Conservation (phyloP, 208 protist species). For the Naegleria fowleri region DNA sequence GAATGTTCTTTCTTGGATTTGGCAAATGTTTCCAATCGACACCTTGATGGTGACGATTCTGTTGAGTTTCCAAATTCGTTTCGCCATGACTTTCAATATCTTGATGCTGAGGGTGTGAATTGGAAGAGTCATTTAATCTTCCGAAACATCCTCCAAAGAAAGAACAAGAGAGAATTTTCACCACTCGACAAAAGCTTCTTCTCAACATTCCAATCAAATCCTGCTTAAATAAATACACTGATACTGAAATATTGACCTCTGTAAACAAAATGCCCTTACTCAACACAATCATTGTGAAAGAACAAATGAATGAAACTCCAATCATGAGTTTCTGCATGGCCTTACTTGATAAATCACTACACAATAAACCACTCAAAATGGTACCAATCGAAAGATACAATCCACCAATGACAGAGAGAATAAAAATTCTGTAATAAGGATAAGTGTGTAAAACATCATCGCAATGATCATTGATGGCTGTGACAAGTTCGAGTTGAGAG, state of each 20-base stretch:
- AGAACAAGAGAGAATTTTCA: no score
- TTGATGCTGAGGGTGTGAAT: no score
- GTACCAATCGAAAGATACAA: not conserved
- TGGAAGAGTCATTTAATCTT: no score
- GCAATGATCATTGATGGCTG: not conserved
- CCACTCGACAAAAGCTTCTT: not conserved
- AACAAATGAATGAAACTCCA: not conserved
- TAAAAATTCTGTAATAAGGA: not conserved
- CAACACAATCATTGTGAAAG: not conserved
- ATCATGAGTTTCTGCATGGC: not conserved
- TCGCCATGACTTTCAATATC: no score
- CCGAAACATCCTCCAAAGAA: no score
- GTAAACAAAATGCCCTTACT: not conserved
- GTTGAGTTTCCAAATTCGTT: no score
- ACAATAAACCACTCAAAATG: not conserved
- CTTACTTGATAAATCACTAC: not conserved
- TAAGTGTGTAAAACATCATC: not conserved
- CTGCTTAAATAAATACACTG: not conserved
- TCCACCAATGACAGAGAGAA: not conserved
- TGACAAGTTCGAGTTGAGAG: not conserved
- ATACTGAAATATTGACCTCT: not conserved
- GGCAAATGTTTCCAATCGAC: not conserved
- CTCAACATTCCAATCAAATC: not conserved
- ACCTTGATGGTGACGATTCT: no score
- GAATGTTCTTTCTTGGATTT: not conserved